These are phyloP conservation scores for Candida boidinii DNA, from an alignment of 805 yeast genomes.

Conservation along the genomic window DNA sequence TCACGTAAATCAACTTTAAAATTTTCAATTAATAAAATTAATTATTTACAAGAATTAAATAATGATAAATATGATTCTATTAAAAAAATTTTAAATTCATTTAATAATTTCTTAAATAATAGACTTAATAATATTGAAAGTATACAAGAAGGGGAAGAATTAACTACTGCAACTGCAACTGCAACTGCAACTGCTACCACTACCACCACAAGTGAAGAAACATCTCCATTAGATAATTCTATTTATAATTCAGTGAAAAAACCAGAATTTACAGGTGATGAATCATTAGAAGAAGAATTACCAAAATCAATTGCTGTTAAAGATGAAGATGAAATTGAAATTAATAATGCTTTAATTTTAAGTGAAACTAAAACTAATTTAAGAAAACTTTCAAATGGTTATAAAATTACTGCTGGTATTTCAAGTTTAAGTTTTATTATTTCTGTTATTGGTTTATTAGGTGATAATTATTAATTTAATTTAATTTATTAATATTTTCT, in stretches of 20 bases:
- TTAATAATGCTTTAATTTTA: conserved; percentile 31
- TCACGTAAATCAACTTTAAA: no score
- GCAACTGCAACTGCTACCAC: no score
- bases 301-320: conserved; percentile 16
- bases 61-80: no score
- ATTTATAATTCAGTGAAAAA: conserved; percentile 33
- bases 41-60: no score
- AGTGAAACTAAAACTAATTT: conserved; percentile 26
- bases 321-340: conserved; percentile 24
- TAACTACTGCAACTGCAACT: no score
- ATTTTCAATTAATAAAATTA: no score
- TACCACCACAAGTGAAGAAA: no score
- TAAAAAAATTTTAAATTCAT: no score
- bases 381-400: conserved; percentile 26
- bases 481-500: not conserved
- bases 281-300: conserved; percentile 19
- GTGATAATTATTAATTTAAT: conserved; percentile 35
- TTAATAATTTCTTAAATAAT: no score
- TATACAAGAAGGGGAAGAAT: conserved; percentile 15
- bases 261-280: conserved; percentile 11
- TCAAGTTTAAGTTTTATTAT: conserved; percentile 38
- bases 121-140: no score
- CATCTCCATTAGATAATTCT: conserved; percentile 36
- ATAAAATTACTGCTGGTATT: conserved; percentile 31
- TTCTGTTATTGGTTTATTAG: conserved; percentile 47